phyloP scores from a whole-genome alignment of 208 protist species.

The Leishmania martiniquensis region DNA sequence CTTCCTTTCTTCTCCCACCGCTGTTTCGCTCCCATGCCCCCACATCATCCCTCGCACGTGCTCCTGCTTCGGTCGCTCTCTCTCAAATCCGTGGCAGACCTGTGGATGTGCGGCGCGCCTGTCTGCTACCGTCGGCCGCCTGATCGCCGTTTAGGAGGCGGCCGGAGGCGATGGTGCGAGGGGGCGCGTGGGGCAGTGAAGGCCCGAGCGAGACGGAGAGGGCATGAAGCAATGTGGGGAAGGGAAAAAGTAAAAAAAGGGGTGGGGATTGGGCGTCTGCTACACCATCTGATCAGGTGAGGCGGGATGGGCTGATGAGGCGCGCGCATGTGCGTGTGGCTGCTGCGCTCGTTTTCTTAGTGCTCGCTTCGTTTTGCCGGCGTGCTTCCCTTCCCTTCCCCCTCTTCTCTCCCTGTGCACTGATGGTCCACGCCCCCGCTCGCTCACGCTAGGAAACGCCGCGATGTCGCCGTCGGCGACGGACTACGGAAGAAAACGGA shows the following conservation, averaged over 20 bases:
- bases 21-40: background rate
- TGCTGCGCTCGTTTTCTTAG: background rate
- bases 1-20: slow-evolving; percentile 3
- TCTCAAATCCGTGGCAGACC: background rate
- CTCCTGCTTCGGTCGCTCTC: background rate
- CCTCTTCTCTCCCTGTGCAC: background rate
- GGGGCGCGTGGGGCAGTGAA: background rate
- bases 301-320: background rate
- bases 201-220: background rate
- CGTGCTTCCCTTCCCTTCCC: background rate
- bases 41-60: background rate
- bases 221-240: background rate
- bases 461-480: background rate
- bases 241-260: background rate
- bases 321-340: background rate
- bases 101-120: background rate
- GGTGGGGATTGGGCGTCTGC: background rate
- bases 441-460: background rate
- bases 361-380: background rate
- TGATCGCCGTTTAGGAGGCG: background rate
- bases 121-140: background rate
- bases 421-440: background rate
- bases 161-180: background rate
- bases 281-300: background rate
- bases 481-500: too few species aligned